phyloP scores from a whole-genome alignment of 768 basidiomycete species.

The Leccinum rimulosum region DNA sequence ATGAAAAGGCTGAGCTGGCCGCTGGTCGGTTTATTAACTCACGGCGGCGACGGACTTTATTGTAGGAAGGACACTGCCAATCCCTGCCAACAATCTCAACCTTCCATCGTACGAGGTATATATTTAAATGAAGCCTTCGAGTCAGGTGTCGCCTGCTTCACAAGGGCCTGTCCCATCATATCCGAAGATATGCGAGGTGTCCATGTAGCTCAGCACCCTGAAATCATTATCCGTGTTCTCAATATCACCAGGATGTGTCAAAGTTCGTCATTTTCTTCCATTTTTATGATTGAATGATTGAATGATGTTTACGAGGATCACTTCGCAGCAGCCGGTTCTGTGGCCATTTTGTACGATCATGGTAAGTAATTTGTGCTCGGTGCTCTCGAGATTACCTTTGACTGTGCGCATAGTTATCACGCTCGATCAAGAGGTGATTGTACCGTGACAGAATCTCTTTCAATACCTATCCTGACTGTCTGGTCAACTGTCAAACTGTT shows the following conservation, averaged over 20 bases:
- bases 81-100: too few species aligned
- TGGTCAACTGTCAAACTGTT: too few species aligned
- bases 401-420: constrained; percentile 7
- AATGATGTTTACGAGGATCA: neutral
- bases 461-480: neutral
- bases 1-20: too few species aligned
- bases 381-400: neutral
- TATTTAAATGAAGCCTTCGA: too few species aligned
- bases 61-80: too few species aligned
- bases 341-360: neutral
- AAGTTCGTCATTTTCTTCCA: neutral
- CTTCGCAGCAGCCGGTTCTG: neutral
- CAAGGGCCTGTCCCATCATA: too few species aligned
- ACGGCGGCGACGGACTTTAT: too few species aligned
- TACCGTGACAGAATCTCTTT: neutral
- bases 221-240: neutral
- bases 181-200: neutral
- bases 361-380: neutral
- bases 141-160: too few species aligned
- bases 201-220: neutral
- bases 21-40: too few species aligned
- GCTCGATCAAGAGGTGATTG: neutral
- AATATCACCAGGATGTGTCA: neutral
- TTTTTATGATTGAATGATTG: too few species aligned
- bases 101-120: too few species aligned